Evolutionary conservation across 2,329 filamentous ascomycete genomes (phyloP), one percentile per base, ranked within the genome.

Genomic region (Diplodia intermedia): DNA sequence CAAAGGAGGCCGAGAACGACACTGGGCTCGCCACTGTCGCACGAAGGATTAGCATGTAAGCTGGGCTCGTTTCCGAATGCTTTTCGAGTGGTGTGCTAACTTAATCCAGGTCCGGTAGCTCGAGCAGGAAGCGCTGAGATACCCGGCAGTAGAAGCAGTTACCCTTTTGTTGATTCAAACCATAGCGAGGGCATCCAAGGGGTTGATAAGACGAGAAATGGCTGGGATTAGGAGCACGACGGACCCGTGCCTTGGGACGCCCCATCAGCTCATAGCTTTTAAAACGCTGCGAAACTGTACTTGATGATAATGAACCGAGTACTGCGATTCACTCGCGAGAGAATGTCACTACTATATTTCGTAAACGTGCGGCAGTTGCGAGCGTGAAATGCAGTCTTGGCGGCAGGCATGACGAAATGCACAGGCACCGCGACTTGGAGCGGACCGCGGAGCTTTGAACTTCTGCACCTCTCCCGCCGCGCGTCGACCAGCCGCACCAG

Each of bases 11-110:
- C 23, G 94, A 97, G 72, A 97, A 97, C 77, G 95, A 98, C 76
- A 89, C 89, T 77, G 91, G 92, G 75, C 81, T 99, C 75, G 92
- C 94, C 74, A 90, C 91, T 71, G 88, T 99, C 69, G 95, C 93
- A 31, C 87, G 95, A 80, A 89, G 94, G 79, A 91, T 99, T 75
- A 97, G 93, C 90, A 97, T 96, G 95, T 98, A 83, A 92, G 92
- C 26, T 79, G 18, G 15, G 9, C 23, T 15, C 2, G 9, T n/a
- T 8, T 8, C n/a, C 3, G 15, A 11, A 8, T 23, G 0, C 15
- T 11, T 20, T 20, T n/a, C 18, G 14, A 49, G 23, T 38, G 36
- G 23, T n/a, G 2, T 11, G 29, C 49, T 67, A 14, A 67, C 56
- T 4, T 8, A 6, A 8, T 0, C 29, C 31, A 82, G 80, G 80